Base-by-base conservation (phyloP, 495 filamentous ascomycete genomes). In the Penicillium lividum region DNA sequence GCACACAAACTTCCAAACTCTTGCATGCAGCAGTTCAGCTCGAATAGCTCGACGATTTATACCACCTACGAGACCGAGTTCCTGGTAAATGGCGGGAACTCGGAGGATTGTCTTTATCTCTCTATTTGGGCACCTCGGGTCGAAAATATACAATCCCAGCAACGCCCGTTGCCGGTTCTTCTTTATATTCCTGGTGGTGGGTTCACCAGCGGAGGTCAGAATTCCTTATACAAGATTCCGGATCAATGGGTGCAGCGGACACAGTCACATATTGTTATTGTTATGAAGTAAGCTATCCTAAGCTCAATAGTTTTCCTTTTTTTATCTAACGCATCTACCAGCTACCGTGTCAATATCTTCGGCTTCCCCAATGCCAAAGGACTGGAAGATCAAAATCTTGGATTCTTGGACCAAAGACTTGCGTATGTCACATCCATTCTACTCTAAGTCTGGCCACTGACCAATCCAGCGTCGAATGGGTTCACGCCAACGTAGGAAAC, bases 41-140 rank as follows among this genome's bases (percentile, higher is more conserved):
- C 5, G 1, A 49, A 49, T 25, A 29, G 25, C 7, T 36, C 49
- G 0, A 57, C 59, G 3, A 53, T 61, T n/a, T 61, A 57, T 25
- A 61, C 49, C 15, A 18, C 25, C 3, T 34, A 61, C 31, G 57
- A 53, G 16, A 47, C 31, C 10, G 50, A 43, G 7, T 54, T 59
- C n/a, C 27, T 54, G 7, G n/a, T 49, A 7, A 54, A 43, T 34
- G 57, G 57, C 0, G 57, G 50, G 0, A 59, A 49, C 42, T 53
- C 50, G 0, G 73, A 76, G 53, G 73, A 76, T 52, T 76, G 73
- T 51, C 59, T 76, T 29, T 67, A 58, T 27, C 64, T 76, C 38
- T 73, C 73, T 48, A 63, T 76, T 36, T 68, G 68, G 68, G 58
- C 68, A 40, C 57, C 57, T 10, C 28, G 16, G 3, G 11, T 30